These are phyloP conservation scores for Plasmodium gallinaceum DNA, from an alignment of 169 alveolate genomes.

Conservation along the genomic window DNA sequence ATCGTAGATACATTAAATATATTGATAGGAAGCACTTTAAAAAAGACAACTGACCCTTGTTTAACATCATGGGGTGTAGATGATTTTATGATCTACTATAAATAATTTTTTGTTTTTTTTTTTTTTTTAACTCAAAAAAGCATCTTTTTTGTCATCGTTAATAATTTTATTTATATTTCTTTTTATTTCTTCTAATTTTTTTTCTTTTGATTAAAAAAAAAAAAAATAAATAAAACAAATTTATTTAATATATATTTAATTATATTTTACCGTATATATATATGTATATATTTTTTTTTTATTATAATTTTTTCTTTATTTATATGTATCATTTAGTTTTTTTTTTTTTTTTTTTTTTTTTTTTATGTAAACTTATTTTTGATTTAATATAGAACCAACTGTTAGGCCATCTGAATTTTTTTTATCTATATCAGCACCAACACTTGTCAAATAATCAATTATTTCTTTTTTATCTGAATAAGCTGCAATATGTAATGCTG, in stretches of 20 bases:
- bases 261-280: not conserved
- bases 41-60: conserved; percentile 81
- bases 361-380: not conserved
- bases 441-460: conserved; percentile 25
- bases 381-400: conserved; percentile 14
- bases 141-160: no score
- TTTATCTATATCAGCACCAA: conserved; percentile 50
- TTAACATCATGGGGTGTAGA: conserved; percentile 90
- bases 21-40: conserved; percentile 78
- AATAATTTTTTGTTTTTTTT: not conserved
- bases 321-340: not conserved
- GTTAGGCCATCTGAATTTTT: conserved; percentile 49
- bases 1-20: conserved; percentile 59
- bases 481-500: conserved; percentile 50
- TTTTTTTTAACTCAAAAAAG: no score
- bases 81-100: conserved; percentile 82
- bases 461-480: conserved; percentile 37
- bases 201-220: not conserved
- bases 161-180: no score
- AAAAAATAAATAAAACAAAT: not conserved
- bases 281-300: not conserved
- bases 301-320: not conserved
- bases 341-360: conserved; percentile 1
- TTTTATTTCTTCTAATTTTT: not conserved
- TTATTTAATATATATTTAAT: not conserved